Percentiles rank a stretch among this genome's conserved stretches.
phyloP scores from a whole-genome alignment of 257 asterid species.

The Handroanthus guayacan region DNA sequence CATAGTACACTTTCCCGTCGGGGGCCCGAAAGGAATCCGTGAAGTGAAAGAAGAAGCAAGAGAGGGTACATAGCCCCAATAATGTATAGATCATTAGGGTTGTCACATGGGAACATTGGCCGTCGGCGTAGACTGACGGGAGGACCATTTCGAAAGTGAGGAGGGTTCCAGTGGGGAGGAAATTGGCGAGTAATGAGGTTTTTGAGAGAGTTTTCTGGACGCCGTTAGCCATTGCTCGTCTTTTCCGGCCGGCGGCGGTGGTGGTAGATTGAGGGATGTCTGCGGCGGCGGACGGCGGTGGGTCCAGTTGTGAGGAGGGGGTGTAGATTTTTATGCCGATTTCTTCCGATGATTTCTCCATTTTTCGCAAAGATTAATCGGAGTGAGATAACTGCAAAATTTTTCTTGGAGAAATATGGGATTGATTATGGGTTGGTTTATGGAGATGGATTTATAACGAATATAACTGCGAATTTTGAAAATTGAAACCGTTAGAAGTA shows the following conservation, averaged over 20 bases:
- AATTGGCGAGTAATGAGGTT: slow-evolving; percentile 81
- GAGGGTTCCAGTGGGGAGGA: slow-evolving; percentile 93
- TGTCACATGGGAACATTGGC: slow-evolving; percentile 67
- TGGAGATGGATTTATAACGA: slow-evolving; percentile 18
- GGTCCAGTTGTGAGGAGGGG: slow-evolving; percentile 50
- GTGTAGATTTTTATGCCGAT: slow-evolving; percentile 74
- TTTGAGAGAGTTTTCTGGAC: slow-evolving; percentile 90
- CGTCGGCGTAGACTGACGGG: slow-evolving; percentile 73
- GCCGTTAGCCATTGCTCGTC: slow-evolving; percentile 70
- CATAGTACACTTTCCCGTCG: slow-evolving; percentile 80
- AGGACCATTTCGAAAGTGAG: slow-evolving; percentile 93
- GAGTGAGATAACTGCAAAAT: neutral
- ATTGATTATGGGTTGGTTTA: neutral
- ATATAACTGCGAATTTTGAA: slow-evolving; percentile 4
- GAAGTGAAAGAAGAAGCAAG: slow-evolving; percentile 96
- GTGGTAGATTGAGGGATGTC: slow-evolving; percentile 33
- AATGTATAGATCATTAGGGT: slow-evolving; percentile 71
- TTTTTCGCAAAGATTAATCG: neutral
- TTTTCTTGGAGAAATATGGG: neutral
- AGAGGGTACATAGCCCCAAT: slow-evolving; percentile 67
- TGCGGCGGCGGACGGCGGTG: slow-evolving; percentile 32
- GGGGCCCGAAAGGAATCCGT: slow-evolving; percentile 87
- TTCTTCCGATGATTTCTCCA: slow-evolving; percentile 56
- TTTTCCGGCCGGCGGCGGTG: slow-evolving; percentile 47
- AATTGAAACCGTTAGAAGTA: slow-evolving; percentile 17